Conservation (phyloP, 768 basidiomycete species). For the Serendipita vermifera region DNA sequence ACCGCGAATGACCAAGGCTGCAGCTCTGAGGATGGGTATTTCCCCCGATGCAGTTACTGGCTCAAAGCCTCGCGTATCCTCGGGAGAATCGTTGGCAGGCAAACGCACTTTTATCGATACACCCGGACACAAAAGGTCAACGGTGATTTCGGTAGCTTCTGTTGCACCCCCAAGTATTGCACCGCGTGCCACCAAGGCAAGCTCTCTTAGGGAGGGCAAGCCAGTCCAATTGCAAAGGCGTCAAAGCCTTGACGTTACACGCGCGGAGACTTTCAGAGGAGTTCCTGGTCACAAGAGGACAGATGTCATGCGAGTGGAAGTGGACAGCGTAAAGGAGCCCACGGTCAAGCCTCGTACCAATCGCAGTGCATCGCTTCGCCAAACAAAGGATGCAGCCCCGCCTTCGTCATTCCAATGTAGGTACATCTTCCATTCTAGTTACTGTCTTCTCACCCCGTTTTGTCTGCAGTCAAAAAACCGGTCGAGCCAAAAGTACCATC, state of each 20-base stretch:
- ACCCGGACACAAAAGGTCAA: slow-evolving; percentile 17
- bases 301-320: slow-evolving; percentile 48
- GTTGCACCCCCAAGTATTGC: slow-evolving; percentile 47
- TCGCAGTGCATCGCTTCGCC: slow-evolving; percentile 50
- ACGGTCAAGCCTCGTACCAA: slow-evolving; percentile 61
- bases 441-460: not conserved
- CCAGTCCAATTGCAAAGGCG: slow-evolving; percentile 40
- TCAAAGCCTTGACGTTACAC: slow-evolving; percentile 34
- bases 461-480: not conserved
- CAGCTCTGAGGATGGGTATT: slow-evolving; percentile 16
- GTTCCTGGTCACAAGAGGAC: slow-evolving; percentile 73
- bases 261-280: slow-evolving; percentile 47
- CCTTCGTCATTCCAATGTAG: slow-evolving; percentile 10
- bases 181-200: slow-evolving; percentile 64
- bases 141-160: slow-evolving; percentile 15
- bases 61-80: not conserved
- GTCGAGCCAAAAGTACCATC: too few relatives aligned
- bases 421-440: not conserved
- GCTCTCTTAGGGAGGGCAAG: slow-evolving; percentile 55
- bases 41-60: not conserved
- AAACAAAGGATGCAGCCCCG: slow-evolving; percentile 22
- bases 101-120: slow-evolving; percentile 14
- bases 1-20: slow-evolving; percentile 15
- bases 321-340: slow-evolving; percentile 65
- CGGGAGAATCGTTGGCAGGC: not conserved